Base-by-base conservation (phyloP, 1,284 basidiomycete species). In the Laetiporus sulphureus region DNA sequence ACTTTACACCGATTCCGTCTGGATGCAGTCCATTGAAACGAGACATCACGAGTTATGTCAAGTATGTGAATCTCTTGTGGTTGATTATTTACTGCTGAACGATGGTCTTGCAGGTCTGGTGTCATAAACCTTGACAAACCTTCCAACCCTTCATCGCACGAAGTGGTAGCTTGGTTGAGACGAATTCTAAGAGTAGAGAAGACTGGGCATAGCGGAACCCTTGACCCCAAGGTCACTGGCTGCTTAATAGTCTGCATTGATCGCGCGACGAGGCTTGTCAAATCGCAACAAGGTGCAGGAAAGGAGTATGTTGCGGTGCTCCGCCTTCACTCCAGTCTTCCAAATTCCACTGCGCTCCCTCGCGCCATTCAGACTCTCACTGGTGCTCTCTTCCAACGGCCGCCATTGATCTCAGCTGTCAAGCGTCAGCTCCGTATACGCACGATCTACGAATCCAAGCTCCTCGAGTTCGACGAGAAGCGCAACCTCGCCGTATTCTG, bases 71-170 rank as follows among this genome's bases (percentile, higher is more conserved):
- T 41, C 11, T 31, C 3, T 5, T 27, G 21, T 24, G 27, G 39
- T 35, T 11, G 37, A 24, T 38, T 2, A 37, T 33, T 29, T 7
- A 24, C 18, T 40, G 36, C 29, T 43, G 2, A 6, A 27, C 37
- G 40, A 16, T 27, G 45, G 36, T 40, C 41, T 10, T 31, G 23
- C 52, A 92, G 90, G 69, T 92, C 93, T 49, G 96, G 96, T 55
- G 91, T 97, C 45, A 99, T 99, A 66, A 98, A 99, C 72, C 76
- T 99, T 54, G 96, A 99, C 78, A 99, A 99, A 65, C 96, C 96
- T 20, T 98, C 95, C 36, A 99, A 99, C 69, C 96, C 96, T 6
- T 99, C 96, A 4, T 98, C 95, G n/a, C 96, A 99, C 69, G 96
- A 99, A 74, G 96, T 99, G 43, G 96, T 99, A 51, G 96, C 96